A percentile compares a stretch with the other conserved stretches of the same genome.
Evolutionary conservation across 1,284 basidiomycete species (phyloP).

Genomic region (Nidula niveotomentosa): DNA sequence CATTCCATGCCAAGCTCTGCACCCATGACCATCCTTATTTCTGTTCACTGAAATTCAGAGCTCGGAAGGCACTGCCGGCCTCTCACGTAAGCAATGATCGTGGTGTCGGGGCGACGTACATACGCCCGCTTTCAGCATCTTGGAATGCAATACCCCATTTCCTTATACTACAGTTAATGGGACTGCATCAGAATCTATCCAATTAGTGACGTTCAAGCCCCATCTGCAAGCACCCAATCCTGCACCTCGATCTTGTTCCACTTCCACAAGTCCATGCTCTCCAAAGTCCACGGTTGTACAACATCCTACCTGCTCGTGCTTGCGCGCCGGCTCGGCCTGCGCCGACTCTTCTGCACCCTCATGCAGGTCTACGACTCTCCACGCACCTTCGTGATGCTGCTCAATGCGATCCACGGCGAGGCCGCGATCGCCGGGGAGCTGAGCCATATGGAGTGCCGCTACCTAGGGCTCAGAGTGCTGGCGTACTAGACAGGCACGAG

Average conservation of each 20-base stretch:
- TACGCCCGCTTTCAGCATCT: conserved; percentile 18
- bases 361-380: conserved; percentile 91
- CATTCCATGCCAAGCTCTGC: no score
- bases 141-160: no score
- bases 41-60: no score
- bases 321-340: conserved; percentile 85
- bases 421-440: conserved; percentile 91
- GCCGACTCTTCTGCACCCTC: conserved; percentile 81
- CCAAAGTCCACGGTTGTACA: conserved; percentile 38
- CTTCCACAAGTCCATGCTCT: no score
- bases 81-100: no score
- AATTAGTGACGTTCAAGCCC: no score
- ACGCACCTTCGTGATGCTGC: conserved; percentile 80
- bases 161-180: conserved; percentile 40
- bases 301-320: conserved; percentile 84
- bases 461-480: conserved; percentile 83
- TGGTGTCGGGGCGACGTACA: no score
- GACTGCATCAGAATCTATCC: no score
- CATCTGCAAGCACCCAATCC: no score
- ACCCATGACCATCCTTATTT: no score
- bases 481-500: conserved; percentile 83
- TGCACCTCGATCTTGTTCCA: no score
- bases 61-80: no score
- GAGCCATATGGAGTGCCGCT: conserved; percentile 87
- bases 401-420: conserved; percentile 89